Evolutionary conservation across 805 yeast genomes (phyloP), one percentile per base, ranked within the genome.

Genomic region (Schizosaccharomyces japonicus): DNA sequence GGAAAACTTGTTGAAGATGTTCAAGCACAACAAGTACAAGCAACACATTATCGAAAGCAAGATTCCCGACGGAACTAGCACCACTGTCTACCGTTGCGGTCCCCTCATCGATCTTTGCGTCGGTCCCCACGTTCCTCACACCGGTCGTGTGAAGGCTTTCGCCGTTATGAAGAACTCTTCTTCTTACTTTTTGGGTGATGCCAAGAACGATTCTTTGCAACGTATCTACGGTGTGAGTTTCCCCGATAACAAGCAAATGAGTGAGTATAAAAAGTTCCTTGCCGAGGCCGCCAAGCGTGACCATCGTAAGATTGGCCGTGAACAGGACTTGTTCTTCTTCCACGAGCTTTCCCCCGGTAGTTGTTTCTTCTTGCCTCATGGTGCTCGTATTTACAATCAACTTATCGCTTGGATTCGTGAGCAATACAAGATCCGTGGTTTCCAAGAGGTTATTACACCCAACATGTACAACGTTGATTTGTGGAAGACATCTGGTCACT

Each of bases 401-500:
- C 70, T 90, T 63, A 75, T 76, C 56, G 84, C 80, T 29, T 65
- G 83, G 64, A 61, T 90, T 66, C 75, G 87, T 66, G 60, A 64
- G 48, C 94, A 90, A 68, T 90, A 90, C 67, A 76, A 79, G 60
- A 76, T 73, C 66, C 79, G 98, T 65, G 96, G 95, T 34, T 90
- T 80, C 64, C 95, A 90, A 53, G 99, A 90, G 69, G 98, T 90
- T 54, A 87, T 90, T 62, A 85, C 98, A 52, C 99, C 99, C 59
- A 90, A 90, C 69, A 90, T 90, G 96, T 90, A 74, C 74, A 87
- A 85, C 69, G 68, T 95, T 52, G 87, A 87, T 66, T 72, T 90
- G 58, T 90, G 99, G 99, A 94, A 87, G 69, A 80, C 90, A 49
- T 85, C 96, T 10, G 98, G 98, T 55, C 98, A 90, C 66, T 90